phyloP scores from a whole-genome alignment of 129 eudicot species.

The Flaveria trinervia region DNA sequence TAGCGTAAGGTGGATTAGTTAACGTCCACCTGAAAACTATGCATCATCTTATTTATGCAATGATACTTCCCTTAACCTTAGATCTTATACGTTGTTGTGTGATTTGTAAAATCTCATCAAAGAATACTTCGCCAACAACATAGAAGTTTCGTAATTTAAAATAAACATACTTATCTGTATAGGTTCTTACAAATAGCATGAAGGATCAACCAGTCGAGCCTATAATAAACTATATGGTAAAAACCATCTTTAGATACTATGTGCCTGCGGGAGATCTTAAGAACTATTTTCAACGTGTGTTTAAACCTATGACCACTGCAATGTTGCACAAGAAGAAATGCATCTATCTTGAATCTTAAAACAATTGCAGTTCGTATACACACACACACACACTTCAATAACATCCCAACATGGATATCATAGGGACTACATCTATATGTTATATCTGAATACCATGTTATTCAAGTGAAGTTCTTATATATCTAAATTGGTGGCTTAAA shows the following conservation, averaged over 20 bases:
- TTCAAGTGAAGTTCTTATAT: neutral
- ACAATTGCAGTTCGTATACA: slow-evolving; percentile 1
- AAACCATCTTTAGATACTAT: neutral
- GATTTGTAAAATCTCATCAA: neutral
- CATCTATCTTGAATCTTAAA: slow-evolving; percentile 15
- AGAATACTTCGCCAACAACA: neutral
- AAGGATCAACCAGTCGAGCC: neutral
- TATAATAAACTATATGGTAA: neutral
- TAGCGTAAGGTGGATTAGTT: neutral
- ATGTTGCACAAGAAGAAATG: neutral
- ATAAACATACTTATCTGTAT: neutral
- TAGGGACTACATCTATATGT: neutral
- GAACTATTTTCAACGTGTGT: too few relatives aligned
- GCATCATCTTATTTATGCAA: neutral
- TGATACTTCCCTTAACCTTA: neutral
- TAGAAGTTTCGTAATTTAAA: neutral
- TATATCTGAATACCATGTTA: neutral
- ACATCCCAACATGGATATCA: neutral
- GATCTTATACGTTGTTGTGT: neutral
- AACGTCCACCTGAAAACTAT: neutral
- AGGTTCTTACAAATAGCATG: slow-evolving; percentile 2
- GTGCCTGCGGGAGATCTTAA: neutral
- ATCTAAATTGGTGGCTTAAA: neutral
- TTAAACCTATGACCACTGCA: too few relatives aligned
- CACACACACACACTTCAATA: neutral